phyloP scores from a whole-genome alignment of 441 rosid genomes.

The Erodium trifolium region DNA sequence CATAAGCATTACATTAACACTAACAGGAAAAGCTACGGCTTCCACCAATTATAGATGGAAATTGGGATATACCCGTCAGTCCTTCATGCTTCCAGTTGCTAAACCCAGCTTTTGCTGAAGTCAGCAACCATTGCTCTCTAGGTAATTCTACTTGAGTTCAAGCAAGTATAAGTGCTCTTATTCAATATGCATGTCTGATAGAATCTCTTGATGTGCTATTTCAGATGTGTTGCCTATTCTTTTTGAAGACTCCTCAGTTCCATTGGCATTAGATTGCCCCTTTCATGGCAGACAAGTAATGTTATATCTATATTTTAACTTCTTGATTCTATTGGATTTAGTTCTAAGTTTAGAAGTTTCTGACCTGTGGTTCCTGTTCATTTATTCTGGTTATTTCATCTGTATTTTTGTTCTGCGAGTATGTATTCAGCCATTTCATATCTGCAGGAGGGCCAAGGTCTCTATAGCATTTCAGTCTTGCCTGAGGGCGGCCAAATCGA shows the following conservation, averaged over 20 bases:
- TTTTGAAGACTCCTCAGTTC: conserved; percentile 40
- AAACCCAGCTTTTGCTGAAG: conserved; percentile 39
- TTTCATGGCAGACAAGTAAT: conserved; percentile 41
- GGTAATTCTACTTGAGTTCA: conserved; percentile 28
- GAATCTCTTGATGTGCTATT: conserved; percentile 16
- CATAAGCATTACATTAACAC: not conserved
- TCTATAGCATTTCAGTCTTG: conserved; percentile 54
- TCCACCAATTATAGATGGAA: conserved; percentile 30
- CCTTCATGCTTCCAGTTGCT: conserved; percentile 40
- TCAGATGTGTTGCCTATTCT: conserved; percentile 53
- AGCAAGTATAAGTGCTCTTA: not conserved
- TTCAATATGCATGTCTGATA: conserved; percentile 12
- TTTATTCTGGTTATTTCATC: not conserved
- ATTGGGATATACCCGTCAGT: conserved; percentile 27
- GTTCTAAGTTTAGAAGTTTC: conserved; percentile 3
- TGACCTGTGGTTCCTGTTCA: not conserved
- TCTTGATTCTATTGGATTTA: not conserved
- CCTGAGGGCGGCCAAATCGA: conserved; percentile 46
- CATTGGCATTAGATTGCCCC: conserved; percentile 31
- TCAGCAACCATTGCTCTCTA: conserved; percentile 29
- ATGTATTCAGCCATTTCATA: too few species aligned
- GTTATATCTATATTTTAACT: not conserved
- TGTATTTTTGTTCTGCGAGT: not conserved
- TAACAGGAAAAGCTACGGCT: conserved; percentile 36
- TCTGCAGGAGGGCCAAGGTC: conserved; percentile 47